Base-by-base conservation (phyloP, 371 early-diverging fungal species). In the Sporodiniella umbellata region DNA sequence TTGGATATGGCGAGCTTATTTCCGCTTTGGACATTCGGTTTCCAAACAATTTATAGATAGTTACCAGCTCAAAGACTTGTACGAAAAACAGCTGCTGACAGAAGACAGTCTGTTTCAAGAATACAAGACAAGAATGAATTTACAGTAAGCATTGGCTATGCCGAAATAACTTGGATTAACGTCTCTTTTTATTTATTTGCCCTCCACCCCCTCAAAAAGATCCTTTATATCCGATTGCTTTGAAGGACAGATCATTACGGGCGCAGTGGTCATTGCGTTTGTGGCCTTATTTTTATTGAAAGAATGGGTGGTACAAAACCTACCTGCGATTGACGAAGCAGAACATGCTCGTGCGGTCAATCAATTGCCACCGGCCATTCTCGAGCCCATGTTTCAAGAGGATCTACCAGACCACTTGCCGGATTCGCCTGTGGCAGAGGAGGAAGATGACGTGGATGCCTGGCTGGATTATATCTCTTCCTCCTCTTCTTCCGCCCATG, bases 271-370 rank as follows among this genome's bases (percentile, higher is more conserved):
- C 4, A 67, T 93, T 8, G 68, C 87, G 7, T 93, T 90, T 55
- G 78, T 93, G 10, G 84, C 85, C 1, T 74, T 88, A 4, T 86
- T 92, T 55, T 72, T 89, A 26, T 66, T 94, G 31, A 86, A 90
- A 21, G 96, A 96, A 66, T 94, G 93, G 87, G 85, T 94, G 15
- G 71, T 86, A 17, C 85, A 90, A 49, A 89, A 94, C 54, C 81
- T 88, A 12, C 86, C 86, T 2, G 48, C 54, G 14, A 68, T 71
- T 17, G 60, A 53, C 19, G 59, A 54, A 33, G 23, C 46, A n/a
- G 53, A 52, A 28, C 40, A 40, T 18, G 21, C 26, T 18, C 40
- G 40, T n/a, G 40, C 19, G 22, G 40, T 21, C 21, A 40, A 40
- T 19, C 21, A 40, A 11, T 40, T 40, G 18, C 18, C 21, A 40